Evolutionary conservation across 108 stramenopile genomes (phyloP), one percentile per base, ranked within the genome.

Genomic region (Cyclotella atomus): DNA sequence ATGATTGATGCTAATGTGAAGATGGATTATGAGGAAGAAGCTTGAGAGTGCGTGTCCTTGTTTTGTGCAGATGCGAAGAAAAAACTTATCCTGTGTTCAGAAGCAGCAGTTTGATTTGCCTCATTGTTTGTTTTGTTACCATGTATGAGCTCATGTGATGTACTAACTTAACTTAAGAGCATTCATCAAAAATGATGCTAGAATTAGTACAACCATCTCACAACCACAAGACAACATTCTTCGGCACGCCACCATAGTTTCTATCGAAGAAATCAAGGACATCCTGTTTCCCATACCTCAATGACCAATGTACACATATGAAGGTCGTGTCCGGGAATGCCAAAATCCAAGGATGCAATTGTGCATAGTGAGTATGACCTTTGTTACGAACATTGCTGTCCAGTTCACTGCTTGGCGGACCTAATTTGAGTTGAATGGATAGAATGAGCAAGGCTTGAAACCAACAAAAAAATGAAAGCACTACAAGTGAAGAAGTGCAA

Each of bases 281-380:
- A 15, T 87, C 83, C 35, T 74, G 68, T 45, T 68, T 56, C 9
- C 67, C 71, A 53, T 87, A 87, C 23, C 81, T 59, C 19, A 73
- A 35, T 6, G 50, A 54, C 52, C 86, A 87, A 49, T 87, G 86
- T 5, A 83, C 86, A 52, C 83, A 84, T 20, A 87, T 81, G 68
- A 87, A 87, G 12, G 80, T 84, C 15, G 79, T 83, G n/a, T 84
- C 28, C 7, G 86, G 86, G 50, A 84, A 87, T 32, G 83, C 81
- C 15, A 66, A 68, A 9, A 87, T 87, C 76, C 81, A 87, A 29
- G 86, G 86, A 75, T 87, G 86, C 2, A 87, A 45, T 57, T 83
- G 83, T 14, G 86, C 75, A 46, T 87, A 87, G 56, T 87, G 86
- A 5, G 86, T 87, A 38, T 87, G 86, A 2, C 86, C 86, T 65